These are phyloP conservation scores for Penicillium crystallinum DNA, from an alignment of 495 filamentous ascomycete genomes.

Conservation along the genomic window DNA sequence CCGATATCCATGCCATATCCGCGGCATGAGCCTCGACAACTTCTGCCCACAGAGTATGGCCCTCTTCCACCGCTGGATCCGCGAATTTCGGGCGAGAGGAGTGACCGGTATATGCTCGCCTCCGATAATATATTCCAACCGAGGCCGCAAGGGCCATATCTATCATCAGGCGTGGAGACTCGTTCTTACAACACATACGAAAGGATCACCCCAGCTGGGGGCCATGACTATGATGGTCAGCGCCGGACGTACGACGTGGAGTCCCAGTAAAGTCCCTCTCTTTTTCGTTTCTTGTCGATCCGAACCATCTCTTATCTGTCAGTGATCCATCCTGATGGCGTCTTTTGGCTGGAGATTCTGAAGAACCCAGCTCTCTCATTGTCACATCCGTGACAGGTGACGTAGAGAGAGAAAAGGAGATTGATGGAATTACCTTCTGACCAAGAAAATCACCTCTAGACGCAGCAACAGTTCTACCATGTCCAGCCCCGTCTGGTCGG, in stretches of 20 bases:
- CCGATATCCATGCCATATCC: constrained; percentile 15
- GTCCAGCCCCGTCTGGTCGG: constrained; percentile 33
- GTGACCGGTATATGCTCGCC: constrained; percentile 25
- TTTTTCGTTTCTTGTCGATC: constrained; percentile 12
- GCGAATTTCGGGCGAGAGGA: constrained; percentile 17
- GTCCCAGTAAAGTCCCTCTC: constrained; percentile 36
- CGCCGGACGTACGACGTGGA: constrained; percentile 32
- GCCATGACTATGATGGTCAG: constrained; percentile 24
- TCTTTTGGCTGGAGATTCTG: background rate
- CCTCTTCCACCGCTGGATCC: constrained; percentile 13
- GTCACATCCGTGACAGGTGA: constrained; percentile 4
- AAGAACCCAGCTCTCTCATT: background rate
- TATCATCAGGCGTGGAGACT: constrained; percentile 23
- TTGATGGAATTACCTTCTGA: background rate
- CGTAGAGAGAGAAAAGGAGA: background rate
- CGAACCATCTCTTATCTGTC: constrained; percentile 12
- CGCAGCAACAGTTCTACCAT: constrained; percentile 31
- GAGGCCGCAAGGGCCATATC: constrained; percentile 18
- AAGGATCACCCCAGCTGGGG: constrained; percentile 17
- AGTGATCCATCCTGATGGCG: constrained; percentile 16
- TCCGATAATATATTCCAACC: constrained; percentile 17
- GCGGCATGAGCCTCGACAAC: constrained; percentile 21
- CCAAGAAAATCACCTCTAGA: constrained; percentile 16
- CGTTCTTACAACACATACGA: constrained; percentile 21
- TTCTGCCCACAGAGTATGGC: constrained; percentile 14